These are phyloP conservation scores for Botrytis sinoallii DNA, from an alignment of 2,329 filamentous ascomycete species.

Conservation along the genomic window DNA sequence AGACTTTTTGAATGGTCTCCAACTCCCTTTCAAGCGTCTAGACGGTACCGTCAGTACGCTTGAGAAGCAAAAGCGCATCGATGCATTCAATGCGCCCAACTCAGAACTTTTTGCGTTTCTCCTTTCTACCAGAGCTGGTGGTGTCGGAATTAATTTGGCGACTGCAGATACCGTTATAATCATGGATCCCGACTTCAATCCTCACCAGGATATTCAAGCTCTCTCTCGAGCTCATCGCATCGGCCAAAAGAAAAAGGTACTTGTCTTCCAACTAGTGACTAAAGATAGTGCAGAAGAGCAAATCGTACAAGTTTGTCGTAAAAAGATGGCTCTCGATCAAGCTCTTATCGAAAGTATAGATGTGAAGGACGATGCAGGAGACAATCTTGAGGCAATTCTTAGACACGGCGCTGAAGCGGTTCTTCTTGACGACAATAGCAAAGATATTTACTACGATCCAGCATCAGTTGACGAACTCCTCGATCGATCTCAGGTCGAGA, in stretches of 20 bases:
- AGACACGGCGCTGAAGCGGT: constrained; percentile 83
- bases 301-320: constrained; percentile 92
- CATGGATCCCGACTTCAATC: constrained; percentile 52
- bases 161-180: constrained; percentile 98
- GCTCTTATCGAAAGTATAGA: constrained; percentile 92
- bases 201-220: constrained; percentile 95
- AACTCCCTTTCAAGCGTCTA: constrained; percentile 71
- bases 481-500: constrained; percentile 79
- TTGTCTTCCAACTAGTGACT: constrained; percentile 93
- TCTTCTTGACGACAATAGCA: constrained; percentile 71
- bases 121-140: constrained; percentile 88
- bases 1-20: constrained; percentile 79
- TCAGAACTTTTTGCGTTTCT: constrained; percentile 87
- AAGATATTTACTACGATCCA: constrained; percentile 77
- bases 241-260: constrained; percentile 90
- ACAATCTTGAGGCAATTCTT: constrained; percentile 83
- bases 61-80: constrained; percentile 91
- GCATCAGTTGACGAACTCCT: constrained; percentile 83
- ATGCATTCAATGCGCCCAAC: constrained; percentile 83
- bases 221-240: constrained; percentile 93
- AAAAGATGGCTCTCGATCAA: constrained; percentile 94
- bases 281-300: constrained; percentile 88
- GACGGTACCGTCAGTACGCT: constrained; percentile 80
- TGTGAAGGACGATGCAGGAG: constrained; percentile 70
- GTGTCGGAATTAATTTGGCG: constrained; percentile 95